Evolutionary conservation across 495 filamentous ascomycete genomes (phyloP), one percentile per base, ranked within the genome.

Genomic region (Trichoderma erinaceum): DNA sequence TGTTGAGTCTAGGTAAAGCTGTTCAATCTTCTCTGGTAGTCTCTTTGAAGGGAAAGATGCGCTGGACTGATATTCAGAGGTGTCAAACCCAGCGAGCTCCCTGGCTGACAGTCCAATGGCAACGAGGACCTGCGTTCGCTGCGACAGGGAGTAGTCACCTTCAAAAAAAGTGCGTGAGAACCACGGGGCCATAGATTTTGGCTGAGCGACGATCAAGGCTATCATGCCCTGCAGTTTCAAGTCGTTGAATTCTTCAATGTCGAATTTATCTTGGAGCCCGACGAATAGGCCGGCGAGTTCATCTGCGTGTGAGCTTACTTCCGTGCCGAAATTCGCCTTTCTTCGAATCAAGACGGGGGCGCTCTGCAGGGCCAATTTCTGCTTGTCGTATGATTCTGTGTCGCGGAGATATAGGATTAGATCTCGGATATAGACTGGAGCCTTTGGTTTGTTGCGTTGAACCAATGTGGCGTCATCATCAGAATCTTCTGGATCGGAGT

Each of bases 401-500:
- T 97, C 90, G 65, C 89, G 83, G 1, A 99, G 84, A 74, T 87
- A 91, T 35, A 78, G 74, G 58, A 97, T 87, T 48, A 99, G 81
- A 71, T 97, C 92, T 63, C 92, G 88, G 71, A 97, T 90, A 69
- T 99, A 99, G 4, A 97, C 92, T 32, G 93, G 96, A 13, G 93
- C 86, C 56, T 85, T 89, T 48, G 90, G 89, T 70, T 93, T 97
- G 74, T 91, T 86, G 46, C 93, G 85, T 65, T 88, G 86, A 50
- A 98, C 82, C 43, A 96, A 78, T 0, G 92, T 96, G 16, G 96
- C 88, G 73, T 99, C 96, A 32, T 97, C 94, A 67, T 96, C 92
- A 0, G 89, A 90, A 76, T 98, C 96, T 68, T 92, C 90, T 3
- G 85, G 82, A 72, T 99, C 96, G n/a, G 90, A 93, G 74, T 96